Conservation (phyloP, 1,284 basidiomycete genomes). For the Heliocybe sulcata region DNA sequence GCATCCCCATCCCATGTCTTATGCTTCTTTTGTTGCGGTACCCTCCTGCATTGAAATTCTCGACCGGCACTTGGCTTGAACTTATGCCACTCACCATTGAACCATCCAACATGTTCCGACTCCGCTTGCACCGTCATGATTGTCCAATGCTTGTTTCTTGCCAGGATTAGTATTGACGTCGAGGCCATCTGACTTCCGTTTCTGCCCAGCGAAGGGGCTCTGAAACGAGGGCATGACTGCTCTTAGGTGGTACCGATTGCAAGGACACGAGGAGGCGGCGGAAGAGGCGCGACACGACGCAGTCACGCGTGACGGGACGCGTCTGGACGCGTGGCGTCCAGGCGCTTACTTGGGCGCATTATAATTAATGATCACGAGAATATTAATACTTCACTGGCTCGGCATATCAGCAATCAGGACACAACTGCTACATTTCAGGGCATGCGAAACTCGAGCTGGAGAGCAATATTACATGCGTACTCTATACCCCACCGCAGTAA, state of each 20-base stretch:
- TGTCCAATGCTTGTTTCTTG: constrained; percentile 21
- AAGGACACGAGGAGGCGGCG: neutral
- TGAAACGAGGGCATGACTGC: constrained; percentile 30
- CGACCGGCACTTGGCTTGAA: neutral
- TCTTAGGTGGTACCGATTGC: too few species aligned
- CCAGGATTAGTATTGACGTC: constrained; percentile 13
- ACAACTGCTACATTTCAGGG: too few species aligned
- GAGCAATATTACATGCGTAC: neutral
- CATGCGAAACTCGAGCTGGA: neutral
- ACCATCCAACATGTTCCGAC: constrained; percentile 57
- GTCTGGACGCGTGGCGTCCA: neutral
- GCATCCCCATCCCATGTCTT: constrained; percentile 91
- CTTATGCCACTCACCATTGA: constrained; percentile 43
- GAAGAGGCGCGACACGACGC: neutral
- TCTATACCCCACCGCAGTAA: neutral
- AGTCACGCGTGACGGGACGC: neutral
- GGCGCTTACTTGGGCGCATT: too few species aligned
- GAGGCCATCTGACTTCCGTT: constrained; percentile 20
- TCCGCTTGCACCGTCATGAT: constrained; percentile 5
- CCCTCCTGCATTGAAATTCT: constrained; percentile 43
- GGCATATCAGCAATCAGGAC: too few species aligned
- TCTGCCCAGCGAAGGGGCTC: constrained; percentile 16
- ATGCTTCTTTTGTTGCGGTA: too few species aligned
- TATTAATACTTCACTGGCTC: too few species aligned
- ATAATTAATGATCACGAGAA: too few species aligned